Base-by-base conservation (phyloP, 108 stramenopile species). In the Phaeodactylum tricornutum region DNA sequence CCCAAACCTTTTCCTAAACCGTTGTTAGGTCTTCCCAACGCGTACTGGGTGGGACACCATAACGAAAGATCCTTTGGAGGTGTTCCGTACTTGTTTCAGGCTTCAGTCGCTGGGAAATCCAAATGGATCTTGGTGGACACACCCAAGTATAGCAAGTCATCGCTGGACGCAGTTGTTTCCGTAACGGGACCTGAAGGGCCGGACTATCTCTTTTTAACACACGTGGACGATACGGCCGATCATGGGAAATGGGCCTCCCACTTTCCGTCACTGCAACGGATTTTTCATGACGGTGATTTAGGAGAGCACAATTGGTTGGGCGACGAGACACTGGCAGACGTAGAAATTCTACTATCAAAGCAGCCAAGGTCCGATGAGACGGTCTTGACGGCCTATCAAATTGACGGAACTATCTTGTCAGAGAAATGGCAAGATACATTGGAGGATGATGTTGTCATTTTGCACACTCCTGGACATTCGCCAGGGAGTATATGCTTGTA, bases 221-320 rank as follows among this genome's bases (percentile, higher is more conserved):
- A 82, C 45, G 76, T 82, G 8, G 81, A 82, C 59, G 81, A 82
- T 53, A 77, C 81, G 16, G 75, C 81, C n/a, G 74, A 75, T 60
- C 81, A 82, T 44, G 43, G 57, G 31, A 51, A 71, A 32, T 82
- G 81, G 81, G 55, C 50, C 5, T 43, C 43, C 4, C 55, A 75
- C 19, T 82, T 66, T 59, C 70, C 72, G 9, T 29, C 23, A 3
- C 22, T 82, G 53, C 64, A 72, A 53, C 64, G 81, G 34, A 77
- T 82, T 36, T 82, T 82, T 49, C 81, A 82, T 61, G 24, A 66
- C 9, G 71, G 66, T 29, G 81, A 82, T 47, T 53, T 77, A 3
- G 79, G 79, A 41, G 43, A 37, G 14, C 59, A 82, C 47, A 83
- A 83, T 58, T 83, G 76, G 76, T 36, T 77, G 8, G 74, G 77